These are phyloP conservation scores for Anthoceros angustus DNA, from an alignment of 225 moss, liverwort and hornwort genomes.

Conservation along the genomic window DNA sequence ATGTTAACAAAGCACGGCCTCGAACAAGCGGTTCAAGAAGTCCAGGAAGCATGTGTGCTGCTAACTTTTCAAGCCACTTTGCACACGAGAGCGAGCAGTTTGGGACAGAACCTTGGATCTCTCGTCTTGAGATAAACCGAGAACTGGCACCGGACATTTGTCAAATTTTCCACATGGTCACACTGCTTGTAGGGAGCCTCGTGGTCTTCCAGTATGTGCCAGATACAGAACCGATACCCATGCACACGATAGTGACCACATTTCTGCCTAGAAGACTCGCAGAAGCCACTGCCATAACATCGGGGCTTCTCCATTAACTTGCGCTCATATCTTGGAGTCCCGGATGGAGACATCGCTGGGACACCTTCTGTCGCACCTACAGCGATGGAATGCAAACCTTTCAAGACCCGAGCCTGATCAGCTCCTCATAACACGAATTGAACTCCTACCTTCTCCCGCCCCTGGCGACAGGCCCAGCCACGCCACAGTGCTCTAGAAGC, in stretches of 20 bases:
- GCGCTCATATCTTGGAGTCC: too few species aligned
- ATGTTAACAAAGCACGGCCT: too few species aligned
- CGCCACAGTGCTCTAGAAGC: too few species aligned
- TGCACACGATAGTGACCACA: background rate
- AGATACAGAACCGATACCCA: background rate
- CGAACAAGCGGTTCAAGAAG: too few species aligned
- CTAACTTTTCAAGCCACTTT: background rate
- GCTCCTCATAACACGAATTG: too few species aligned
- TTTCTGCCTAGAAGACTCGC: background rate
- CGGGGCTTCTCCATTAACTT: background rate
- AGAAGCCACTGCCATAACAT: slow-evolving; percentile 2
- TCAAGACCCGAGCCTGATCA: too few species aligned
- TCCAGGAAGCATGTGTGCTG: too few species aligned
- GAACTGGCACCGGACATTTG: background rate
- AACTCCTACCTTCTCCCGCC: too few species aligned
- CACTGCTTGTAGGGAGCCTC: background rate
- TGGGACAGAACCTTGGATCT: background rate
- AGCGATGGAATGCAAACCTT: too few species aligned
- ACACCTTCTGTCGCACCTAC: too few species aligned
- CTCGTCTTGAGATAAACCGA: background rate
- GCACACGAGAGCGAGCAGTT: background rate
- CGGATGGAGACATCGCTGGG: too few species aligned
- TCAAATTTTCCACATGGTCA: background rate
- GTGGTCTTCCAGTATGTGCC: slow-evolving; percentile 4
- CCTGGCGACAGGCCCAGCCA: too few species aligned